phyloP scores from a whole-genome alignment of 768 basidiomycete species.

The Lanmaoa pseudosensibilis region DNA sequence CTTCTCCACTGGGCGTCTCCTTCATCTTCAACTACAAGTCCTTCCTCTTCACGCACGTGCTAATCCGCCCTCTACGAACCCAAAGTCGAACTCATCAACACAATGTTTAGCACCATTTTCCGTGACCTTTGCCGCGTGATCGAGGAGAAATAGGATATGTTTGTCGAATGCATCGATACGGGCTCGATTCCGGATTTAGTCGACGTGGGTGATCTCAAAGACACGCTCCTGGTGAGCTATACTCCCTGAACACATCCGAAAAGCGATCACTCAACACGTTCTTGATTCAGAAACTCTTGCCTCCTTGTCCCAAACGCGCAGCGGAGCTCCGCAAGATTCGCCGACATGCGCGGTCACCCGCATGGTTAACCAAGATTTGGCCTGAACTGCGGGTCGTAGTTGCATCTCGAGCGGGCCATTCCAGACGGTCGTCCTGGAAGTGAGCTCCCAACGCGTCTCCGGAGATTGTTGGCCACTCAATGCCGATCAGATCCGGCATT shows the following conservation, averaged over 20 bases:
- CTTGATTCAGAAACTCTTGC: slow-evolving; percentile 15
- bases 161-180: slow-evolving; percentile 17
- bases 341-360: neutral
- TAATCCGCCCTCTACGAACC: slow-evolving; percentile 26
- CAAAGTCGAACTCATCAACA: slow-evolving; percentile 20
- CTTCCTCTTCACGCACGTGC: slow-evolving; percentile 23
- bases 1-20: slow-evolving; percentile 17
- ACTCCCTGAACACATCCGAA: neutral
- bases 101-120: slow-evolving; percentile 23
- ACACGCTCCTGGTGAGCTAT: slow-evolving; percentile 4
- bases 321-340: slow-evolving; percentile 15
- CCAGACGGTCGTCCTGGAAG: slow-evolving; percentile 24
- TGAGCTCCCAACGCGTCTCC: neutral
- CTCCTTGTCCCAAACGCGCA: slow-evolving; percentile 18
- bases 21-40: slow-evolving; percentile 23
- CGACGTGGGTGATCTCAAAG: slow-evolving; percentile 14
- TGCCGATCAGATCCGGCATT: slow-evolving; percentile 12
- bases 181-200: slow-evolving; percentile 18
- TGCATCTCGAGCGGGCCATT: slow-evolving; percentile 26
- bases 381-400: slow-evolving; percentile 11
- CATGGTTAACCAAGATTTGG: slow-evolving; percentile 27
- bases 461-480: neutral
- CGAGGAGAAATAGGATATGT: slow-evolving; percentile 21
- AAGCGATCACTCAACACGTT: neutral
- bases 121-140: slow-evolving; percentile 23